Evolutionary conservation across 306 rosid genomes (phyloP).

Genomic region (Astragalus membranaceus): DNA sequence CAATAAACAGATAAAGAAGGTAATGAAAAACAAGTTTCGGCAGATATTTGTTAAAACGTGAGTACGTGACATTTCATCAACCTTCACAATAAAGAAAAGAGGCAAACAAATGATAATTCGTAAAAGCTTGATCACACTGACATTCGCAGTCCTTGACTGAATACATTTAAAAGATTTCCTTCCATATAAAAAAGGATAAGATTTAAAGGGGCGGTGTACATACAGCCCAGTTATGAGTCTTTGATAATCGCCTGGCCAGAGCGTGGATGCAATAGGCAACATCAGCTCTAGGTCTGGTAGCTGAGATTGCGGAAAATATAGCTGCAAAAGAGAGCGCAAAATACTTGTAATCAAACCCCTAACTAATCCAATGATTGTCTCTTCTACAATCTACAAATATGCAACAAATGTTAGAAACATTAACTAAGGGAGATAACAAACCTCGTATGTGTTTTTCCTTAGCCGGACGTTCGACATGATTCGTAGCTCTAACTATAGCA

Average conservation of each 20-base stretch:
- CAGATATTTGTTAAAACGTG: not conserved
- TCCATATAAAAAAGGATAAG: not conserved
- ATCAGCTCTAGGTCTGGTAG: slow-evolving; percentile 97
- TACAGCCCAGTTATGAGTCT: slow-evolving; percentile 99
- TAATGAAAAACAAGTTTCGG: not conserved
- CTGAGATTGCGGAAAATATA: slow-evolving; percentile 90
- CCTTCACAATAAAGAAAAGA: not conserved
- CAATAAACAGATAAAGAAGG: not conserved
- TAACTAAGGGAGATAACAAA: slow-evolving; percentile 16
- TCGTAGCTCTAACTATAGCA: slow-evolving; percentile 88
- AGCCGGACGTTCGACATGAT: slow-evolving; percentile 90
- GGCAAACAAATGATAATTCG: not conserved
- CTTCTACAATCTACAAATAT: slow-evolving; percentile 12
- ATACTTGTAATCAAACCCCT: slow-evolving; percentile 15
- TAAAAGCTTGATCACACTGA: slow-evolving; percentile 10
- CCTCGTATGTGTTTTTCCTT: slow-evolving; percentile 92
- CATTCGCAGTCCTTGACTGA: slow-evolving; percentile 1
- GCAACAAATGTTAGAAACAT: slow-evolving; percentile 3
- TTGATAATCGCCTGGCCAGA: slow-evolving; percentile 85
- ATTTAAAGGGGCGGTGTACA: slow-evolving; percentile 27
- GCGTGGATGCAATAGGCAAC: slow-evolving; percentile 99
- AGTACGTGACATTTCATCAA: not conserved
- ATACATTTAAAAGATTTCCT: not conserved
- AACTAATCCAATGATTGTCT: not conserved
- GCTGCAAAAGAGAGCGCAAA: slow-evolving; percentile 52